phyloP scores from a whole-genome alignment of 108 stramenopile species.

The Cyclotella atomus region DNA sequence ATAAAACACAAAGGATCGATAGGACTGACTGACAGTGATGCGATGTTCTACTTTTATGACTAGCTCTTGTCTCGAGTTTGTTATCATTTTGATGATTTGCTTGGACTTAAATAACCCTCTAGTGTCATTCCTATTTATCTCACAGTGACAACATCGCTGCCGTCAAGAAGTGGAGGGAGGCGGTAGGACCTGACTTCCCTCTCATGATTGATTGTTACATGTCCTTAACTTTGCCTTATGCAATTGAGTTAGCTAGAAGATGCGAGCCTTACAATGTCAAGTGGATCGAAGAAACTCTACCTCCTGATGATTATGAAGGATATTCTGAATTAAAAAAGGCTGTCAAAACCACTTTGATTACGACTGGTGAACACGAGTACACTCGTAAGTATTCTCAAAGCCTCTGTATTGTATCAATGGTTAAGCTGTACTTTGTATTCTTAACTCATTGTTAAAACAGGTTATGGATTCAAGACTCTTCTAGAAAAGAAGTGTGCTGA shows the following conservation, averaged over 20 bases:
- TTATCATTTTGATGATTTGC: not conserved
- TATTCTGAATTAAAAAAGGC: conserved; percentile 57
- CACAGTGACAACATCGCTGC: conserved; percentile 58
- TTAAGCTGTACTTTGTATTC: not conserved
- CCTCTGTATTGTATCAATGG: not conserved
- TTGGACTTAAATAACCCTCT: not conserved
- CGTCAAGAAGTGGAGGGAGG: conserved; percentile 60
- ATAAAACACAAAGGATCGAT: conserved; percentile 48
- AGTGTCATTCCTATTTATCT: not conserved
- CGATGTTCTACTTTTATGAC: conserved; percentile 18
- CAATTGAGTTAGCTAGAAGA: conserved; percentile 62
- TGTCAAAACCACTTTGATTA: conserved; percentile 54
- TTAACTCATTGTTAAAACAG: not conserved
- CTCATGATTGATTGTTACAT: conserved; percentile 76
- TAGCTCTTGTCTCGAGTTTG: conserved; percentile 6
- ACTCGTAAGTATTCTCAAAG: conserved; percentile 40
- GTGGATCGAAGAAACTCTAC: conserved; percentile 72
- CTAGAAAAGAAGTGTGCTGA: conserved; percentile 64
- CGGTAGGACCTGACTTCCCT: conserved; percentile 68
- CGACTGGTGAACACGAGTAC: conserved; percentile 77
- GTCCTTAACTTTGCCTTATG: conserved; percentile 65
- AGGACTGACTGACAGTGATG: conserved; percentile 47
- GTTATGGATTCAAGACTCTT: conserved; percentile 63
- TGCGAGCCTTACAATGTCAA: conserved; percentile 65
- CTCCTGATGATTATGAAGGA: conserved; percentile 69